Evolutionary conservation across 768 basidiomycete species (phyloP), one percentile per base, ranked within the genome.

Genomic region (Calocybe cyanea): DNA sequence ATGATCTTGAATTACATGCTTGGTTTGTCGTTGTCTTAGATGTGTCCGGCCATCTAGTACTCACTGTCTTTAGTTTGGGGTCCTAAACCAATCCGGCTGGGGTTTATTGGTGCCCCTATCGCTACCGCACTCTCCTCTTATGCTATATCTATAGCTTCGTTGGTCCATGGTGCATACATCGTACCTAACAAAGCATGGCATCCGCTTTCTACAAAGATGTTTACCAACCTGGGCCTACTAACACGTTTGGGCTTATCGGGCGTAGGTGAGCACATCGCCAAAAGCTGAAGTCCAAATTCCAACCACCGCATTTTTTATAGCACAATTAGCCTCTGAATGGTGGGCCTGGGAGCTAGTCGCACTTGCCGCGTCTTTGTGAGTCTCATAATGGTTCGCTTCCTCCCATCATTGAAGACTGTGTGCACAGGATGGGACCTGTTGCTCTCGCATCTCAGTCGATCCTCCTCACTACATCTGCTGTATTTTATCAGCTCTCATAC

Each of bases 301-400:
- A 10, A 10, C 18, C 35, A n/a, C 17, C 8, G 24, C 34, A 11
- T 45, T 15, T 3, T 20, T 15, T 25, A 23, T 7, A 76, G 81
- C 80, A 2, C 90, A 91, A 62, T 82, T 78, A 2, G 89, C 87
- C 0, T 83, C 81, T 4, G 95, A 96, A 63, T 98, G 93, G 95
- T 97, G 93, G 93, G 84, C 86, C 25, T 95, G 94, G 94, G 92
- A 95, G 65, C 75, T 92, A 13, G 63, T 86, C 28, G 83, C 81
- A 17, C 66, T 79, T 1, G 74, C 69, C 14, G 76, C 77, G 2
- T 73, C 72, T 41, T 54, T 74, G 70, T 76, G 19, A 3, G 5
- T 33, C 35, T 7, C n/a, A n/a, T n/a, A n/a, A n/a, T n/a, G n/a
- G n/a, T n/a, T n/a, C n/a, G n/a, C n/a, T n/a, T n/a, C n/a, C n/a